Conservation (phyloP, 2,329 filamentous ascomycete genomes). For the Xylaria sp. region DNA sequence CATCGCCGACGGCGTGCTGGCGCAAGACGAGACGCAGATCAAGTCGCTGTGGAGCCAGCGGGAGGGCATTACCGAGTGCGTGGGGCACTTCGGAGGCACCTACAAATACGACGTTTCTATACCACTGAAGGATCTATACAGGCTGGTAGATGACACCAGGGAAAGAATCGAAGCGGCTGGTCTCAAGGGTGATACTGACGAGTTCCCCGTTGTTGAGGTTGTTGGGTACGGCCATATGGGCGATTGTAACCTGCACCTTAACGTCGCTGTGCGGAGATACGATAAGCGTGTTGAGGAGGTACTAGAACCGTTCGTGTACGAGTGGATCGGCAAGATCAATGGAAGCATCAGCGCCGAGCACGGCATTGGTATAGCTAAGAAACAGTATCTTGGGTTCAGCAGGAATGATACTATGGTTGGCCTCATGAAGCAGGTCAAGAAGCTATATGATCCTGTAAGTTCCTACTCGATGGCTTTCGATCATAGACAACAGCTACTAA, state of each 20-base stretch:
- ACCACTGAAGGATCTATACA: slow-evolving; percentile 86
- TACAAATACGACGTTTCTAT: slow-evolving; percentile 99
- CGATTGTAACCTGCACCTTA: slow-evolving; percentile 94
- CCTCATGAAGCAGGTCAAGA: slow-evolving; percentile 96
- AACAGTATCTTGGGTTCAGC: slow-evolving; percentile 94
- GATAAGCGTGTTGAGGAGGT: slow-evolving; percentile 87
- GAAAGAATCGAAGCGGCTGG: slow-evolving; percentile 78
- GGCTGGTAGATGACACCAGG: slow-evolving; percentile 86
- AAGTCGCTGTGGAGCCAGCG: slow-evolving; percentile 89
- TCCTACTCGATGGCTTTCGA: not conserved
- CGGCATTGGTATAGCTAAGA: slow-evolving; percentile 93
- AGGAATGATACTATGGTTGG: slow-evolving; percentile 86
- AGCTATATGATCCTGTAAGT: slow-evolving; percentile 91
- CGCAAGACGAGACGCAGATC: slow-evolving; percentile 92
- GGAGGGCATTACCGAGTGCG: slow-evolving; percentile 89
- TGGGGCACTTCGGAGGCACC: slow-evolving; percentile 91
- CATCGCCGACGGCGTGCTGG: slow-evolving; percentile 88
- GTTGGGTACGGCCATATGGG: slow-evolving; percentile 99
- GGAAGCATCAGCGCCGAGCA: slow-evolving; percentile 98
- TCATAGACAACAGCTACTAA: slow-evolving; percentile 33
- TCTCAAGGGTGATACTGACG: slow-evolving; percentile 79
- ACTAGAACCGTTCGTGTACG: slow-evolving; percentile 95
- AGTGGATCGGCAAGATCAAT: slow-evolving; percentile 89
- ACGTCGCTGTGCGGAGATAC: slow-evolving; percentile 84
- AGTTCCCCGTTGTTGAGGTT: slow-evolving; percentile 85